Conservation (phyloP, 371 early-diverging fungal species). For the Rhizopus delemar region DNA sequence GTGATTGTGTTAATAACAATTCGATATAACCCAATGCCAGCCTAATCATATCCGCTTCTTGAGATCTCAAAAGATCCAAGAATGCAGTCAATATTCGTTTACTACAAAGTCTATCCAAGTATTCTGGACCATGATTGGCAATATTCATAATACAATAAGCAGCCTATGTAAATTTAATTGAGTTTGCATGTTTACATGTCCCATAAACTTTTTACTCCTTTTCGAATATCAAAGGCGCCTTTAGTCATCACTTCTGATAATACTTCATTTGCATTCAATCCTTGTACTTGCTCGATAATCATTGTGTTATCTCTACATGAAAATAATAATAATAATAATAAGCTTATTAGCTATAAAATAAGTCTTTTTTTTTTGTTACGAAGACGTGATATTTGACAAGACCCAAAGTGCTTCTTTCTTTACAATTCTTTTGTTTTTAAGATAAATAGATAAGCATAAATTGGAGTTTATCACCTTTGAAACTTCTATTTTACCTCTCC, state of each 20-base stretch:
- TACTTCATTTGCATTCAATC: conserved; percentile 52
- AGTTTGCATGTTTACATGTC: not conserved
- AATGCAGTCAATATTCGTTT: conserved; percentile 20
- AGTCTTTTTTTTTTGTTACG: conserved; percentile 25
- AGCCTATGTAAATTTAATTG: conserved; percentile 11
- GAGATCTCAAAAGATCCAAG: conserved; percentile 26
- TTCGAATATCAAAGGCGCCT: conserved; percentile 64
- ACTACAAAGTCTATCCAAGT: conserved; percentile 21
- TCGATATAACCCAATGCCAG: conserved; percentile 28
- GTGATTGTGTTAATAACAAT: conserved; percentile 22
- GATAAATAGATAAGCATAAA: too few species aligned
- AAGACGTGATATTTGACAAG: conserved; percentile 71
- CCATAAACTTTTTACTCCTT: conserved; percentile 46
- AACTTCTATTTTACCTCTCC: conserved; percentile 45
- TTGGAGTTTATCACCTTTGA: too few species aligned
- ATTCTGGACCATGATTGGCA: conserved; percentile 26
- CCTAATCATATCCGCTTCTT: conserved; percentile 32
- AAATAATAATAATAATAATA: conserved; percentile 5
- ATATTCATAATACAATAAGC: conserved; percentile 34
- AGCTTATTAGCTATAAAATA: not conserved
- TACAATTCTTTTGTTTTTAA: conserved; percentile 48
- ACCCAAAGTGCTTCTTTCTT: conserved; percentile 79
- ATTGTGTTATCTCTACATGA: conserved; percentile 16
- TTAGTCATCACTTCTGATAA: conserved; percentile 58
- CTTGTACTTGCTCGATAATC: conserved; percentile 42